Percentiles rank a stretch among this genome's conserved stretches.
These are phyloP conservation scores for Fusarium concolor DNA, from an alignment of 2,329 filamentous ascomycete genomes.

Conservation along the genomic window DNA sequence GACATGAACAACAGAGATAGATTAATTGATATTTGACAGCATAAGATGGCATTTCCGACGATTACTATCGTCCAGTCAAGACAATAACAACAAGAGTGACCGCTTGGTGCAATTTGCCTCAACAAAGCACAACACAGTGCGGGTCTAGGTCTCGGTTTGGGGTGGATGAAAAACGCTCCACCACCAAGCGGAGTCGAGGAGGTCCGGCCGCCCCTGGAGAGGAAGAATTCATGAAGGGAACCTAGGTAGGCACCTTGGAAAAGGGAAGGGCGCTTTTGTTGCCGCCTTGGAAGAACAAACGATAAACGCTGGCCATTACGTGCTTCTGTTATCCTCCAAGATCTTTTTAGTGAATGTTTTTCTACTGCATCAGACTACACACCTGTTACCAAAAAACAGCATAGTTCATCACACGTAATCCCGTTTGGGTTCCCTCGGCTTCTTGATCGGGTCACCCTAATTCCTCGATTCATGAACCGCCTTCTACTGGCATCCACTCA, in stretches of 20 bases:
- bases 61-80: constrained; percentile 22
- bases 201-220: constrained; percentile 28
- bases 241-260: no score
- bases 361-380: neutral
- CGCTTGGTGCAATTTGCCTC: constrained; percentile 32
- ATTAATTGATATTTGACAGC: constrained; percentile 24
- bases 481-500: constrained; percentile 32
- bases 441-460: constrained; percentile 29
- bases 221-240: constrained; percentile 18
- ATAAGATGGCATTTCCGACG: constrained; percentile 27
- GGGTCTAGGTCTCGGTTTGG: constrained; percentile 8
- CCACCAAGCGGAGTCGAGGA: constrained; percentile 27
- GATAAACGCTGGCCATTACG: neutral
- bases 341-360: neutral
- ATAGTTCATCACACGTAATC: constrained; percentile 12
- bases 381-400: constrained; percentile 3
- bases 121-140: constrained; percentile 36
- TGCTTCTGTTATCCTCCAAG: neutral
- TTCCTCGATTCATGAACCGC: constrained; percentile 34
- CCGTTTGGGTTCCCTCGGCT: constrained; percentile 33
- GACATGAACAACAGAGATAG: constrained; percentile 16
- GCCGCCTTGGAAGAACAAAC: constrained; percentile 2
- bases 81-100: constrained; percentile 22
- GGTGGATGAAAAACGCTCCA: constrained; percentile 15
- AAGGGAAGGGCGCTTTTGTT: constrained; percentile 2